Conservation (phyloP, 2,329 filamentous ascomycete species). For the Paracamarosporium sp. region DNA sequence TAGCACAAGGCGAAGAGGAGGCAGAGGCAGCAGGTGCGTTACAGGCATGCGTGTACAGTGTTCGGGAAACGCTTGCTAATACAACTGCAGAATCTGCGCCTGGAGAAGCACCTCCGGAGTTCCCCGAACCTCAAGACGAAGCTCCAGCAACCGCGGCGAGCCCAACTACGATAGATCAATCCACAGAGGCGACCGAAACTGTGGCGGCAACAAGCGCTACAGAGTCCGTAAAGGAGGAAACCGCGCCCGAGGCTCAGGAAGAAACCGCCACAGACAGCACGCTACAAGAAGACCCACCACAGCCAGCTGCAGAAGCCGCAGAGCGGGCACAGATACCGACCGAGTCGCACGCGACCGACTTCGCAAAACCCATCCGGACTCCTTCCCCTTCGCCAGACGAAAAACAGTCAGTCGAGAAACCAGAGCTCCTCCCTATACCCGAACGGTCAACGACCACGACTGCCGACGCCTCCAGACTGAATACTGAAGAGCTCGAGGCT, state of each 20-base stretch:
- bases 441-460: slow-evolving; percentile 29
- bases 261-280: slow-evolving; percentile 22
- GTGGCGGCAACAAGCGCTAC: slow-evolving; percentile 20
- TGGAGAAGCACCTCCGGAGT: slow-evolving; percentile 1
- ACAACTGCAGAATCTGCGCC: slow-evolving; percentile 14
- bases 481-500: slow-evolving; percentile 45
- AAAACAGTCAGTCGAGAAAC: slow-evolving; percentile 39
- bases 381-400: slow-evolving; percentile 32
- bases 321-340: slow-evolving; percentile 24
- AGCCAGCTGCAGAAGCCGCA: slow-evolving; percentile 17
- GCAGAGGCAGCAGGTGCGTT: slow-evolving; percentile 10
- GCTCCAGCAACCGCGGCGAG: slow-evolving; percentile 11
- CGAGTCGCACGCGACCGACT: slow-evolving; percentile 7
- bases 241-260: neutral
- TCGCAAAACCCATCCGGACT: slow-evolving; percentile 15
- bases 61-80: neutral
- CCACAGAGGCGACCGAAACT: neutral
- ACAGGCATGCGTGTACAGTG: neutral
- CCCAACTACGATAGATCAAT: neutral
- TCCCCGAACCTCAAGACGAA: slow-evolving; percentile 2
- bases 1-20: slow-evolving; percentile 10
- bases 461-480: slow-evolving; percentile 40
- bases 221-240: slow-evolving; percentile 10
- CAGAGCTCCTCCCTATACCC: slow-evolving; percentile 31
- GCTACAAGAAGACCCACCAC: slow-evolving; percentile 26